Conservation (phyloP, 306 rosid genomes). For the Quercus agrifolia region DNA sequence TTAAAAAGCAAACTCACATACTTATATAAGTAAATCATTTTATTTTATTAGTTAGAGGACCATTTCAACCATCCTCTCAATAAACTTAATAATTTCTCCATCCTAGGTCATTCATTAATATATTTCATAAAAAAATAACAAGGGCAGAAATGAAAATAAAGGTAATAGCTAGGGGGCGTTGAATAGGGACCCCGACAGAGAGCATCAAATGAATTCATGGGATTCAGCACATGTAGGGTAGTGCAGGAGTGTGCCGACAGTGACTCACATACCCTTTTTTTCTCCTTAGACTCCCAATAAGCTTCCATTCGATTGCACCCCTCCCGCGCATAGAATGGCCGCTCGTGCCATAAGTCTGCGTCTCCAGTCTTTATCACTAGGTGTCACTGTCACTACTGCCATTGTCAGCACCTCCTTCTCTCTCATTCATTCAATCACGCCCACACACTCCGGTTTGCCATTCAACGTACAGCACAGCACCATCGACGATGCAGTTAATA, state of each 20-base stretch:
- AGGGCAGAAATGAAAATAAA: not conserved
- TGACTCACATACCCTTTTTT: not conserved
- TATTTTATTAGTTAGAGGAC: no score
- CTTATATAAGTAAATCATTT: no score
- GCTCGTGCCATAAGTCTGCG: conserved; percentile 10
- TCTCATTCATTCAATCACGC: conserved; percentile 36
- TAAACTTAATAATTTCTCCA: no score
- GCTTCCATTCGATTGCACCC: conserved; percentile 32
- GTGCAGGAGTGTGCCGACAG: not conserved
- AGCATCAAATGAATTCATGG: not conserved
- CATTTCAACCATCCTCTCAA: accelerated
- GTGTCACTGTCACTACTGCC: not conserved
- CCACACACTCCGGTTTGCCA: conserved; percentile 83
- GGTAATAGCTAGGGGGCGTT: not conserved
- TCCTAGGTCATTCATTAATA: no score
- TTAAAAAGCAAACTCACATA: no score
- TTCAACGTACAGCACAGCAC: conserved; percentile 77
- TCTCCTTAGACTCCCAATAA: conserved; percentile 11
- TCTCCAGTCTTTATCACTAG: not conserved
- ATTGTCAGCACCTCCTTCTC: conserved; percentile 6
- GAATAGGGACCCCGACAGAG: not conserved
- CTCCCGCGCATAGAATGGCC: conserved; percentile 22
- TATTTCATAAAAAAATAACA: not conserved
- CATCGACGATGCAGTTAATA: conserved; percentile 48
- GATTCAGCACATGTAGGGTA: not conserved